These are phyloP conservation scores for Baorangia bicolor DNA, from an alignment of 768 basidiomycete genomes.

Conservation along the genomic window DNA sequence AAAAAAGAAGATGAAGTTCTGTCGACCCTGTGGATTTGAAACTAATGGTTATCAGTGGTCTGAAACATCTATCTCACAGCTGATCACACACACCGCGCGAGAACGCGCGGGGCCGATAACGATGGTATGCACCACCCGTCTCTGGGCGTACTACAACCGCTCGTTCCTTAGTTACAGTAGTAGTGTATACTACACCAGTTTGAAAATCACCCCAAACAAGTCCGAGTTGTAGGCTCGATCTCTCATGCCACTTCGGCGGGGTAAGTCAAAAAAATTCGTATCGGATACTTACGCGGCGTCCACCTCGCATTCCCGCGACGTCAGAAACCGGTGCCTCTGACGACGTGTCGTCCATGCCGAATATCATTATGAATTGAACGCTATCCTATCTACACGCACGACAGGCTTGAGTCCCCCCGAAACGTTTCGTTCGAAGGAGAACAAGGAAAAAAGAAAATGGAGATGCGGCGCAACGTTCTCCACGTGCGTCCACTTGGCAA, in stretches of 20 bases:
- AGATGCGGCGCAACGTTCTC: not conserved
- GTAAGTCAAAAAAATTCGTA: too few species aligned
- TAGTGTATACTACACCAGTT: not conserved
- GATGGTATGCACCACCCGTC: not conserved
- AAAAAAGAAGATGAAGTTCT: not conserved
- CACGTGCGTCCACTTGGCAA: not conserved
- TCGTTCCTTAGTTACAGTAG: conserved; percentile 13
- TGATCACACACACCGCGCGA: not conserved
- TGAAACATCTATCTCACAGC: conserved; percentile 18
- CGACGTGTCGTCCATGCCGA: not conserved
- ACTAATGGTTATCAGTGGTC: conserved; percentile 8
- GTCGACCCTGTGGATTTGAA: conserved; percentile 17
- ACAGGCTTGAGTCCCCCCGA: too few species aligned
- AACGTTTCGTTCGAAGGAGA: not conserved
- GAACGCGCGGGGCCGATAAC: conserved; percentile 11
- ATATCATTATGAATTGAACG: not conserved
- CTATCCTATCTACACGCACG: not conserved
- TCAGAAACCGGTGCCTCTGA: conserved; percentile 2
- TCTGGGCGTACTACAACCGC: too few species aligned
- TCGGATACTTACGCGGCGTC: too few species aligned
- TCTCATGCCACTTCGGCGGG: not conserved
- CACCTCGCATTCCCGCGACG: too few species aligned
- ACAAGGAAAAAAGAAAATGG: not conserved
- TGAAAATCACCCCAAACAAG: not conserved
- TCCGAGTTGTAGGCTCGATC: not conserved